A percentile compares a stretch with the other conserved stretches of the same genome.
phyloP scores from a whole-genome alignment of 2,329 filamentous ascomycete genomes.

The Fusarium pininemorale region DNA sequence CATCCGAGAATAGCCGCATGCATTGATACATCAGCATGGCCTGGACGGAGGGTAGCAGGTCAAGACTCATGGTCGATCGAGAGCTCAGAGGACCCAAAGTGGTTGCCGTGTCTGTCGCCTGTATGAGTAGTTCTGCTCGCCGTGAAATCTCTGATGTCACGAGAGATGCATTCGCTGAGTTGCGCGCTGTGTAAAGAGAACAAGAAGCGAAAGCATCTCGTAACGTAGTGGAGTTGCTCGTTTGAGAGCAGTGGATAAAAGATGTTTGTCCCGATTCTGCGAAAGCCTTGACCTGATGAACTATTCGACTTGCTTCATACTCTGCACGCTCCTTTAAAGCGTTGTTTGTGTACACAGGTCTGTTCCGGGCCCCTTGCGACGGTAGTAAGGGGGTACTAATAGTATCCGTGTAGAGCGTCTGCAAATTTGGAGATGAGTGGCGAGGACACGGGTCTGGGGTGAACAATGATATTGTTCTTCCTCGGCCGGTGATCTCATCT shows the following conservation, averaged over 20 bases:
- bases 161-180: not conserved
- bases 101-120: not conserved
- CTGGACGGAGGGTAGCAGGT: not conserved
- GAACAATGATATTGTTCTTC: not conserved
- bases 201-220: not conserved
- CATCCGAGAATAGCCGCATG: accelerated
- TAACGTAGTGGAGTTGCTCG: accelerated
- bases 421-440: accelerated
- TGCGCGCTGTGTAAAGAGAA: not conserved
- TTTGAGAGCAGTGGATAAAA: not conserved
- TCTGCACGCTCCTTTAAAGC: not conserved
- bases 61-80: accelerated
- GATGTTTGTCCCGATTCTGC: not conserved
- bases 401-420: accelerated
- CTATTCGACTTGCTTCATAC: not conserved
- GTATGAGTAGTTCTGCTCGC: not conserved
- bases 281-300: accelerated
- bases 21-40: not conserved
- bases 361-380: accelerated
- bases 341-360: not conserved
- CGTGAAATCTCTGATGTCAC: not conserved
- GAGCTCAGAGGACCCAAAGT: not conserved
- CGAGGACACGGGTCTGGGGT: not conserved
- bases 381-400: not conserved
- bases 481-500: not conserved